Conservation (phyloP, 495 filamentous ascomycete species). For the Neurospora discreta region DNA sequence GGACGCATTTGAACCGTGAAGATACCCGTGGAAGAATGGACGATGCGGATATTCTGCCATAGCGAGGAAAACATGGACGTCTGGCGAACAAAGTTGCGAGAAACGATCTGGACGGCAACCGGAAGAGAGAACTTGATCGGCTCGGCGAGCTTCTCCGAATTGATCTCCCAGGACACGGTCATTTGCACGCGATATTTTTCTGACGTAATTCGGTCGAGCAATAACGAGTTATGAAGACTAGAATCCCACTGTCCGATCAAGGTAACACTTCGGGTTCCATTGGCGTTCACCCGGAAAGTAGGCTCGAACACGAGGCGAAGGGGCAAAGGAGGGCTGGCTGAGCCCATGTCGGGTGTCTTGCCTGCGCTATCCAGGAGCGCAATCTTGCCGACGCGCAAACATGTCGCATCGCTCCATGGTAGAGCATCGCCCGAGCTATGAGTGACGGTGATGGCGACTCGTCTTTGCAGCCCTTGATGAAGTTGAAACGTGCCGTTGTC, state of each 20-base stretch:
- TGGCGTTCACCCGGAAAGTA: constrained; percentile 65
- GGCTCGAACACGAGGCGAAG: constrained; percentile 69
- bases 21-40: constrained; percentile 73
- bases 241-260: constrained; percentile 93
- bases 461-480: constrained; percentile 87
- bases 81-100: constrained; percentile 72
- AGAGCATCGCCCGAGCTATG: constrained; percentile 82
- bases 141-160: constrained; percentile 63
- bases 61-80: constrained; percentile 78
- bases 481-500: constrained; percentile 87
- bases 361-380: constrained; percentile 74
- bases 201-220: constrained; percentile 80
- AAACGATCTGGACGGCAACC: constrained; percentile 68
- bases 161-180: constrained; percentile 71
- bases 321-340: constrained; percentile 58
- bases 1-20: constrained; percentile 81
- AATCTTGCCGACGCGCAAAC: constrained; percentile 66
- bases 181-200: constrained; percentile 89
- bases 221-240: constrained; percentile 75
- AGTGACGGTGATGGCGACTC: constrained; percentile 72
- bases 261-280: constrained; percentile 83
- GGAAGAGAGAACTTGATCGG: constrained; percentile 79
- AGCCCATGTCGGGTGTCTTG: constrained; percentile 67
- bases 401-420: constrained; percentile 71
- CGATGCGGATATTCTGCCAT: constrained; percentile 73